Evolutionary conservation across 2,329 filamentous ascomycete species (phyloP).

Genomic region (Onygena corvina): DNA sequence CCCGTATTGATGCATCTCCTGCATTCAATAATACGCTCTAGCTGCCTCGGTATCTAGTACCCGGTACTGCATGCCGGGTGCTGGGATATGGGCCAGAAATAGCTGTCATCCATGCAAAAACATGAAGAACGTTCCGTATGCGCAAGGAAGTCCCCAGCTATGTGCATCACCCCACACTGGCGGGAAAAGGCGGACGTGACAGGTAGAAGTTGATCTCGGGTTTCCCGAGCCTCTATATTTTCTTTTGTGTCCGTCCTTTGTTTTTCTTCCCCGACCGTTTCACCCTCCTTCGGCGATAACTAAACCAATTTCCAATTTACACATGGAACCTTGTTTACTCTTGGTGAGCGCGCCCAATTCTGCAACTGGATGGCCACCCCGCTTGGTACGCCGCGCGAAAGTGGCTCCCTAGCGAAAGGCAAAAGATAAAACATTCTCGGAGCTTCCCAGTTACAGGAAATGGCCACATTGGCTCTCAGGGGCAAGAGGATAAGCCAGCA

Average conservation of each 20-base stretch:
- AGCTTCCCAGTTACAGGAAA: background rate
- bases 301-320: background rate
- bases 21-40: background rate
- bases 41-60: background rate
- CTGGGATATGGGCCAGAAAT: background rate
- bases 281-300: too few relatives aligned
- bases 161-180: background rate
- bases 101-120: background rate
- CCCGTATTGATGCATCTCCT: background rate
- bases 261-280: background rate
- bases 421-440: background rate
- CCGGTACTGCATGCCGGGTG: background rate
- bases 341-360: slow-evolving; percentile 1
- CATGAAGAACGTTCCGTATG: background rate
- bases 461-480: background rate
- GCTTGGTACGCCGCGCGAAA: background rate
- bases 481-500: background rate
- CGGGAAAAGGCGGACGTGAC: background rate
- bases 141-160: background rate
- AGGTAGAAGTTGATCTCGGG: slow-evolving; percentile 1
- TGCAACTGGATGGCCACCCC: background rate
- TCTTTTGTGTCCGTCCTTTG: background rate
- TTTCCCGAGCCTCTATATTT: slow-evolving; percentile 4
- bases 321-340: slow-evolving; percentile 3
- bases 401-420: background rate